These are phyloP conservation scores for Penicillium herquei DNA, from an alignment of 495 filamentous ascomycete species.

Conservation along the genomic window DNA sequence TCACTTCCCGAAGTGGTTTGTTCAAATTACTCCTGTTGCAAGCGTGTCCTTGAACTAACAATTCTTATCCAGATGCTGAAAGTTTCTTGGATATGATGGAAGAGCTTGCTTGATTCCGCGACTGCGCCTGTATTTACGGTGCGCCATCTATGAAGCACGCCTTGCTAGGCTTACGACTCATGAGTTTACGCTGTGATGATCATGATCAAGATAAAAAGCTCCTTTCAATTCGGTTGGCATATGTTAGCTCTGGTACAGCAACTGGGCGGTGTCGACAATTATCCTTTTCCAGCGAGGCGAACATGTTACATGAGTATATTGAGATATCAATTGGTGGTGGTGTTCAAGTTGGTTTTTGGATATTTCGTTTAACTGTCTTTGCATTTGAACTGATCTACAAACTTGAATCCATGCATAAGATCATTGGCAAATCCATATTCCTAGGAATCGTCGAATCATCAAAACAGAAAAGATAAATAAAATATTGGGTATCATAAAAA, in stretches of 20 bases:
- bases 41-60: not conserved
- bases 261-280: not conserved
- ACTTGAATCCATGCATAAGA: not conserved
- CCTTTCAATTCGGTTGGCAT: not conserved
- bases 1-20: conserved; percentile 33
- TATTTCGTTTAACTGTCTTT: not conserved
- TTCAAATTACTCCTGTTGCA: not conserved
- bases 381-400: not conserved
- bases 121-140: not conserved
- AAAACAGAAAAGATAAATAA: not conserved
- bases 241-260: not conserved
- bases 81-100: conserved; percentile 29
- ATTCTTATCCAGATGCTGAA: conserved; percentile 35
- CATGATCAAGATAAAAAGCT: conserved; percentile 20
- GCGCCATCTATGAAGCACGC: not conserved
- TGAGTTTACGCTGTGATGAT: conserved; percentile 22
- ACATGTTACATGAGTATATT: not conserved
- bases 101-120: conserved; percentile 12
- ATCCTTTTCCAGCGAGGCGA: not conserved
- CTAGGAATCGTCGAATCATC: not conserved
- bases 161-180: conserved; percentile 11
- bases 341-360: no score
- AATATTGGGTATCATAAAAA: conserved; percentile 1
- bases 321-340: not conserved
- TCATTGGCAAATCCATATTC: no score